Evolutionary conservation across 2,329 filamentous ascomycete species (phyloP), one percentile per base, ranked within the genome.

Genomic region (Pseudodiploospora longispora): DNA sequence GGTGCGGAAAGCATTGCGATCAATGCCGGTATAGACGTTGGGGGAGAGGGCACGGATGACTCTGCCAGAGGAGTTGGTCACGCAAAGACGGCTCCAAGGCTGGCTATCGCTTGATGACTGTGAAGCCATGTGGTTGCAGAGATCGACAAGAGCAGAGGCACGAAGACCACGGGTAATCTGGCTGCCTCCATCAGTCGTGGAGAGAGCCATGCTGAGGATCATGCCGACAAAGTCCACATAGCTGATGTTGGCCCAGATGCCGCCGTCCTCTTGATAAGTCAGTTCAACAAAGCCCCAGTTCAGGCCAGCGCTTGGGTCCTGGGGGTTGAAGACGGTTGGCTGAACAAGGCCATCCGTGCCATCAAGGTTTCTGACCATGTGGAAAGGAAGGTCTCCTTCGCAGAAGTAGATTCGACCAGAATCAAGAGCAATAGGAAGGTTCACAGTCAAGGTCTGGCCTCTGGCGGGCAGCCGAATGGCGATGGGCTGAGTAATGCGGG

Each of bases 251-350:
- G 68, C 67, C 38, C 59, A 72, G 29, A 73, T 57, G 8, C 60
- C 58, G 0, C 60, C 62, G 2, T 58, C 51, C 3, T 52, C 45
- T n/a, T 58, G 67, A 50, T 66, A 65, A 3, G 68, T 69, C 27
- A 74, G 57, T 50, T 74, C 70, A 12, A 71, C 63, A 40, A 73
- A 73, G 4, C 69, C 70, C 69, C 69, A 74, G 53, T 66, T 66
- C 32, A 70, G 50, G 3, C 53, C 60, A 0, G 65, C 59, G 27
- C 64, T 69, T 3, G 69, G 64, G 44, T 73, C 70, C 5, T 50
- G 43, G 1, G 65, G 59, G 54, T 69, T 70, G 10, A 59, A 62
- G 9, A 66, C 61, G 1, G 71, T 67, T 0, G 72, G 72, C 47
- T 73, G 65, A 10, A 75, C 71, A 3, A 75, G 52, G 28, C 59